Conservation (phyloP, 2,329 filamentous ascomycete genomes). For the Epichloe brachyelytri region DNA sequence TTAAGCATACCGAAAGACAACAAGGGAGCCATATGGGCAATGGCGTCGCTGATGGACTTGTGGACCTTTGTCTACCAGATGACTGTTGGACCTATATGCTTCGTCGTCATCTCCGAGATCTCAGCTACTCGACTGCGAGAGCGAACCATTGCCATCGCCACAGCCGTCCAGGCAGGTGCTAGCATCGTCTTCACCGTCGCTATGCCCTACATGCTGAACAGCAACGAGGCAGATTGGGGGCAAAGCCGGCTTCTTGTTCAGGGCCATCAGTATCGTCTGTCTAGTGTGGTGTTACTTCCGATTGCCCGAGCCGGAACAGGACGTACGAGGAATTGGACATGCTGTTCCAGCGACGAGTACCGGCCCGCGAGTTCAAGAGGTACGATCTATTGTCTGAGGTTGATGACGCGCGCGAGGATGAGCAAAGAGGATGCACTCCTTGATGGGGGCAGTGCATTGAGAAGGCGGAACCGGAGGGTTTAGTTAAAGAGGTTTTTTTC, state of each 20-base stretch:
- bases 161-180: conserved; percentile 14
- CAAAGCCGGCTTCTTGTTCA: conserved; percentile 21
- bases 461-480: too few relatives aligned
- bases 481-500: too few relatives aligned
- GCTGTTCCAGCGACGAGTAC: conserved; percentile 13
- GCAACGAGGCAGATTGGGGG: conserved; percentile 19
- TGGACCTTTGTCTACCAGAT: conserved; percentile 30
- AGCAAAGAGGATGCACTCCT: background rate
- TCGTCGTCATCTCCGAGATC: conserved; percentile 27
- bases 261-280: conserved; percentile 12
- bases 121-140: conserved; percentile 22
- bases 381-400: conserved; percentile 10
- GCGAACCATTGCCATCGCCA: conserved; percentile 19
- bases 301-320: conserved; percentile 15
- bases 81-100: conserved; percentile 28
- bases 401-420: background rate
- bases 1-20: conserved; percentile 22
- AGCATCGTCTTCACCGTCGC: conserved; percentile 15
- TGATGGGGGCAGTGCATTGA: background rate
- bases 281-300: conserved; percentile 16
- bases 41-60: conserved; percentile 25
- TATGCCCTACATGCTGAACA: conserved; percentile 21
- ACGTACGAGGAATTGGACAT: conserved; percentile 21
- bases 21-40: conserved; percentile 20
- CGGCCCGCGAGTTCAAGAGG: conserved; percentile 8